A percentile compares a stretch with the other conserved stretches of the same genome.
phyloP scores from a whole-genome alignment of 2,329 filamentous ascomycete species.

The Pseudocercospora crystallina region DNA sequence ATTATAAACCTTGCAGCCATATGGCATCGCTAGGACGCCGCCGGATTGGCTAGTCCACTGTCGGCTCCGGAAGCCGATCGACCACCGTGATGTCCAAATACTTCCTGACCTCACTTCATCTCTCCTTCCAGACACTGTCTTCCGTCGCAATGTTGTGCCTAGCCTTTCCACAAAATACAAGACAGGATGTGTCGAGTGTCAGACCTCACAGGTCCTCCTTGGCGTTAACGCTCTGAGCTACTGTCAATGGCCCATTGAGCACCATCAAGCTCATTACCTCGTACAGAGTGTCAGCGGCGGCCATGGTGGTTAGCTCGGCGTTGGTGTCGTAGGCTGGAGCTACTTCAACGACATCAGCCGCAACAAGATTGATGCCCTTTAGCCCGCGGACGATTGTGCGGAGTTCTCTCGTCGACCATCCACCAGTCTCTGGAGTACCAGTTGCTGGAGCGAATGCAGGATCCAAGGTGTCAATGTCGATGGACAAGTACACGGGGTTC shows the following conservation, averaged over 20 bases:
- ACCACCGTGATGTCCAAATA: not conserved
- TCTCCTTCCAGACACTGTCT: not conserved
- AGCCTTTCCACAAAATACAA: not conserved
- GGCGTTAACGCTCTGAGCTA: slow-evolving; percentile 32
- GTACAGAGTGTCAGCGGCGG: slow-evolving; percentile 79
- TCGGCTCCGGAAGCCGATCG: no score
- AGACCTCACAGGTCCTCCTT: slow-evolving; percentile 24
- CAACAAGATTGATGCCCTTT: slow-evolving; percentile 69
- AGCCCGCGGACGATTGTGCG: slow-evolving; percentile 69
- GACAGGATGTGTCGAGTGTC: not conserved
- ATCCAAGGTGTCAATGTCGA: slow-evolving; percentile 87
- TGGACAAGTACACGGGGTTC: slow-evolving; percentile 75
- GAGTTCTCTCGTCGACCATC: slow-evolving; percentile 72
- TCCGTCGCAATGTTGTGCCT: not conserved
- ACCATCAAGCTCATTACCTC: slow-evolving; percentile 78
- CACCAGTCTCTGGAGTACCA: slow-evolving; percentile 73
- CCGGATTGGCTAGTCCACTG: no score
- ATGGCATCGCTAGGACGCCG: no score
- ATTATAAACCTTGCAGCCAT: no score
- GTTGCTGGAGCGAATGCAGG: slow-evolving; percentile 77
- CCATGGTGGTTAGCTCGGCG: slow-evolving; percentile 79
- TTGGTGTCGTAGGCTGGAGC: slow-evolving; percentile 78
- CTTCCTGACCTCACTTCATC: not conserved
- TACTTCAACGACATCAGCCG: slow-evolving; percentile 62
- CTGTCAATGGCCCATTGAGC: slow-evolving; percentile 69